These are phyloP conservation scores for Calcarisporium arbuscula DNA, from an alignment of 2,329 filamentous ascomycete species.

Conservation along the genomic window DNA sequence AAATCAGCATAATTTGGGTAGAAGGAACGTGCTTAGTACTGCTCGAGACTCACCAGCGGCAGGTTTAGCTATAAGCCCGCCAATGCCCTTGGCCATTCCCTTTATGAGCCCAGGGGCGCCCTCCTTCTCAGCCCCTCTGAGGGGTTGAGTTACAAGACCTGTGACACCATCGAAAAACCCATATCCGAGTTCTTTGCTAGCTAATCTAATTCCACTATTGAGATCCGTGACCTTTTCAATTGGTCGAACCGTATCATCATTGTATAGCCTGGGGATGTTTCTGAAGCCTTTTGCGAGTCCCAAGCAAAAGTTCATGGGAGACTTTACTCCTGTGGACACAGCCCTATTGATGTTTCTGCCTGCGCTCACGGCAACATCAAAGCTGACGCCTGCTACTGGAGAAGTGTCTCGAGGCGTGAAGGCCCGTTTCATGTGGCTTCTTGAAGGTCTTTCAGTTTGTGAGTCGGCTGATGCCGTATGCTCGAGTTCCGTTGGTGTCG, in stretches of 20 bases:
- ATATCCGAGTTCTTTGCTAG: conserved; percentile 69
- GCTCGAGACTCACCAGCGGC: conserved; percentile 56
- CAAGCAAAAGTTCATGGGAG: conserved; percentile 79
- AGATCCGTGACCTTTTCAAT: conserved; percentile 73
- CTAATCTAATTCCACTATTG: conserved; percentile 68
- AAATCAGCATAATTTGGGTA: conserved; percentile 2
- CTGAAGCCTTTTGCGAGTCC: conserved; percentile 81
- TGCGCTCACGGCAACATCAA: conserved; percentile 59
- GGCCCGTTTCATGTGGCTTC: conserved; percentile 13
- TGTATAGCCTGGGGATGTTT: conserved; percentile 79
- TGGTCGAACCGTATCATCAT: conserved; percentile 75
- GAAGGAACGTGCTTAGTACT: neutral
- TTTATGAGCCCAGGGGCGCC: conserved; percentile 60
- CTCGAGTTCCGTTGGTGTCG: conserved; percentile 1
- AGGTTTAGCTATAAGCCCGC: conserved; percentile 77
- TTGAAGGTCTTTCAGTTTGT: too few relatives aligned
- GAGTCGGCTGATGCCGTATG: neutral
- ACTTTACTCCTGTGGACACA: conserved; percentile 67
- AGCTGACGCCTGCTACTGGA: conserved; percentile 16
- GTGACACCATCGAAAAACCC: conserved; percentile 78
- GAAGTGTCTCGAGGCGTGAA: conserved; percentile 13
- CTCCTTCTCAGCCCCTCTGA: conserved; percentile 48
- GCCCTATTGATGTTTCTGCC: conserved; percentile 65
- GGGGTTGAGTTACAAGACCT: conserved; percentile 72
- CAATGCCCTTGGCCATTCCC: conserved; percentile 76